Conservation (phyloP, 2,329 filamentous ascomycete genomes). For the Trichophyton rubrum region DNA sequence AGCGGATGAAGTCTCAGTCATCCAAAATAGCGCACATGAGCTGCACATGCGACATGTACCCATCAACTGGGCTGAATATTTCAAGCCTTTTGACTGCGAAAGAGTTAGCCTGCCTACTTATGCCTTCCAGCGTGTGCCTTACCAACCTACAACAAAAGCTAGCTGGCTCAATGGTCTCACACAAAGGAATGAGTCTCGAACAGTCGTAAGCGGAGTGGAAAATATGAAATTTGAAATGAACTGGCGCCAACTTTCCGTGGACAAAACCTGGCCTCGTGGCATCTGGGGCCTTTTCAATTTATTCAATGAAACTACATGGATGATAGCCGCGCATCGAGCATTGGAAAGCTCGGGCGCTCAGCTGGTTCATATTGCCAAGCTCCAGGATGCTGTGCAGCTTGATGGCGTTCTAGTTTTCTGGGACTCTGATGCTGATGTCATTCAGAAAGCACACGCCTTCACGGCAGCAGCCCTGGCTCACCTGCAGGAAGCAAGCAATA, state of each 20-base stretch:
- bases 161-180: not conserved
- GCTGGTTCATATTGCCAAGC: not conserved
- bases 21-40: not conserved
- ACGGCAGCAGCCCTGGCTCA: not conserved
- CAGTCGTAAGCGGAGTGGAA: not conserved
- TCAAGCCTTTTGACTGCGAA: not conserved
- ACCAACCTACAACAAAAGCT: not conserved
- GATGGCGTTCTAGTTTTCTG: not conserved
- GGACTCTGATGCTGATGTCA: not conserved
- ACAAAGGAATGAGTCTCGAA: not conserved
- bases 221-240: constrained; percentile 1
- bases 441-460: not conserved
- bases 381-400: not conserved
- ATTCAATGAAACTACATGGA: not conserved
- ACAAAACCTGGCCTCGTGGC: not conserved
- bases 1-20: not conserved
- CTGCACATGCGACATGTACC: not conserved
- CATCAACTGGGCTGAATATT: not conserved
- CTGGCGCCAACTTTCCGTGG: not conserved
- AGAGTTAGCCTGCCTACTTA: constrained; percentile 2
- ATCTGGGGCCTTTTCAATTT: not conserved
- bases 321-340: not conserved
- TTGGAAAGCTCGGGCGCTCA: not conserved
- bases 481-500: not conserved
- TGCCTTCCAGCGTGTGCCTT: not conserved